These are phyloP conservation scores for Blastomyces emzantsi DNA, from an alignment of 2,329 filamentous ascomycete genomes.

Conservation along the genomic window DNA sequence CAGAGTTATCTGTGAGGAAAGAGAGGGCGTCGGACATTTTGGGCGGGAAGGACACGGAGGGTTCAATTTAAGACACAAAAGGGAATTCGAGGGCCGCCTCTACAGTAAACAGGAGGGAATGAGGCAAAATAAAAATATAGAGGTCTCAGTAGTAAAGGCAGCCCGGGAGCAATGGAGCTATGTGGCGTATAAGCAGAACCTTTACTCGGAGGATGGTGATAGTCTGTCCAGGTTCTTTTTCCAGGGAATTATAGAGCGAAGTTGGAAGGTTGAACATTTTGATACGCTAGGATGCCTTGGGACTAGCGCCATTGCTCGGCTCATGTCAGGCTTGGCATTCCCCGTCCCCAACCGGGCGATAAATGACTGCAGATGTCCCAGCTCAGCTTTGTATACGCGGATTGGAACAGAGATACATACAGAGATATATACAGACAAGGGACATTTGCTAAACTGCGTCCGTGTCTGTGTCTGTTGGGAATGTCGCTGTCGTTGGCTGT, in stretches of 20 bases:
- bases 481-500: neutral
- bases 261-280: slow-evolving; percentile 4
- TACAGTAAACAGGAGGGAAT: neutral
- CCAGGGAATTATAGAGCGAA: neutral
- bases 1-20: slow-evolving; percentile 64
- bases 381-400: neutral
- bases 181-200: neutral
- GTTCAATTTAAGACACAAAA: slow-evolving; percentile 12
- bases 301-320: neutral
- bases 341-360: neutral
- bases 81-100: slow-evolving; percentile 11
- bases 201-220: neutral
- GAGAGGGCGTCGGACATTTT: slow-evolving; percentile 47
- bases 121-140: neutral
- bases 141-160: neutral
- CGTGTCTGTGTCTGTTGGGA: neutral
- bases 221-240: neutral
- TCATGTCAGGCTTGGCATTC: neutral
- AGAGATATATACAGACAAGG: neutral
- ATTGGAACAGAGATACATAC: neutral
- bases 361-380: neutral
- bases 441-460: neutral
- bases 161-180: neutral
- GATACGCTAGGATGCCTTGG: neutral
- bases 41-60: slow-evolving; percentile 18